Evolutionary conservation across 176 grass and related monocot species (phyloP).

Genomic region (Carex parvula): DNA sequence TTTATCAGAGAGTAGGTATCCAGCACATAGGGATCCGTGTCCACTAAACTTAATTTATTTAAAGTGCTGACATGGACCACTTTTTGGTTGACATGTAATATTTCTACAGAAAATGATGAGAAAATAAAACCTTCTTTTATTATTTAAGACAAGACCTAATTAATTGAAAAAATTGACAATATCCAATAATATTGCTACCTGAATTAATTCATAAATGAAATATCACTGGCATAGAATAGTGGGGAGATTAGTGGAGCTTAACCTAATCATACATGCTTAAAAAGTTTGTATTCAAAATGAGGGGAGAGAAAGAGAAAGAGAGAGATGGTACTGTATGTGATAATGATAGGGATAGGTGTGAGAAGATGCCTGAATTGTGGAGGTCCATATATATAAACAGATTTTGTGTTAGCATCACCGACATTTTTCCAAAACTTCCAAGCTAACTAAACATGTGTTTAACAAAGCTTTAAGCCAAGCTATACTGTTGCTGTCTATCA

Average conservation of each 20-base stretch:
- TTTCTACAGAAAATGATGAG: background rate
- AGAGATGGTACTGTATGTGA: background rate
- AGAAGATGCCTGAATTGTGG: slow-evolving; percentile 8
- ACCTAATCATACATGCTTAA: slow-evolving; percentile 1
- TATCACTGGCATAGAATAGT: slow-evolving; percentile 10
- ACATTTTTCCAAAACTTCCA: slow-evolving; percentile 25
- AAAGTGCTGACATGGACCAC: background rate
- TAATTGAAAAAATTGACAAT: background rate
- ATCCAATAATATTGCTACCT: background rate
- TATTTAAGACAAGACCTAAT: too few relatives aligned
- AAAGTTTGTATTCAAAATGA: background rate
- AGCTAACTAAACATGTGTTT: slow-evolving; percentile 21
- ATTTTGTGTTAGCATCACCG: slow-evolving; percentile 26
- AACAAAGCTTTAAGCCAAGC: slow-evolving; percentile 25
- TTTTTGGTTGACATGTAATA: background rate
- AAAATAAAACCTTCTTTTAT: too few relatives aligned
- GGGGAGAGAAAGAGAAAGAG: background rate
- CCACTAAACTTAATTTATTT: background rate
- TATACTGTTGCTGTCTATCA: slow-evolving; percentile 1
- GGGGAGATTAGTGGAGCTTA: slow-evolving; percentile 1
- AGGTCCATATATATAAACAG: background rate
- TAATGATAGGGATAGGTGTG: background rate
- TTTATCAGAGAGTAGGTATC: background rate
- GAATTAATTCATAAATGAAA: background rate
- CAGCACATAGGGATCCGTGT: background rate